phyloP scores from a whole-genome alignment of 2,329 filamentous ascomycete genomes.

The Aspergillus piperis region DNA sequence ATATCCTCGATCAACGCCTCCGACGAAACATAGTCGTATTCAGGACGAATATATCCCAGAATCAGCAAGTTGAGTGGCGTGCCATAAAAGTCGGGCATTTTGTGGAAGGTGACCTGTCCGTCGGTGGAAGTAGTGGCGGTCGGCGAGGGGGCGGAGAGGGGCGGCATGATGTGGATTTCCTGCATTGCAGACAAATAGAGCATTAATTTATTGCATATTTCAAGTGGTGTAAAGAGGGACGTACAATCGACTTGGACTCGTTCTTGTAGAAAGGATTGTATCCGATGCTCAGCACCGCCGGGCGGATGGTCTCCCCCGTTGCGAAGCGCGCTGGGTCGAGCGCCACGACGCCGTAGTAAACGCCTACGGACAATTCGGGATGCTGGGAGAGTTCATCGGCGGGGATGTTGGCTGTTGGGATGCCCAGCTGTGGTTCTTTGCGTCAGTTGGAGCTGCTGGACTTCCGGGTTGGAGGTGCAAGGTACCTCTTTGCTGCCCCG shows the following conservation, averaged over 20 bases:
- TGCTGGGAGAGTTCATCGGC: conserved; percentile 65
- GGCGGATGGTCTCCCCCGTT: conserved; percentile 57
- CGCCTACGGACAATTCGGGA: conserved; percentile 68
- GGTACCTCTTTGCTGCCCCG: conserved; percentile 84
- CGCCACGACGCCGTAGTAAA: conserved; percentile 91
- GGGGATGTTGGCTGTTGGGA: conserved; percentile 89
- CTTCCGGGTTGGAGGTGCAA: no score
- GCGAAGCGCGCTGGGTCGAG: conserved; percentile 54
- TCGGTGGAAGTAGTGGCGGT: conserved; percentile 28
- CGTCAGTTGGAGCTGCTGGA: no score
- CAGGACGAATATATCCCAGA: conserved; percentile 83
- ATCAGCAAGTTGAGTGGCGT: conserved; percentile 76
- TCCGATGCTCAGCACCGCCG: conserved; percentile 91
- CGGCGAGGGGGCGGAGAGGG: conserved; percentile 56
- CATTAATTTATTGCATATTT: no score
- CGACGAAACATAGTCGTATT: conserved; percentile 81
- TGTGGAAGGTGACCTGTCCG: conserved; percentile 39
- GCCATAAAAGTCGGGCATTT: conserved; percentile 77
- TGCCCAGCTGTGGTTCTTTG: conserved; percentile 69
- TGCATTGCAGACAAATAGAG: conserved; percentile 12
- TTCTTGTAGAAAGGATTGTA: conserved; percentile 99
- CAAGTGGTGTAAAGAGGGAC: conserved; percentile 21
- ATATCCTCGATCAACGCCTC: conserved; percentile 89
- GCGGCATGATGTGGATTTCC: conserved; percentile 85
- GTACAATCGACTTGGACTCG: conserved; percentile 71